A percentile compares a stretch with the other conserved stretches of the same genome.
phyloP scores from a whole-genome alignment of 805 yeast species.

The Saturnispora sanitii region DNA sequence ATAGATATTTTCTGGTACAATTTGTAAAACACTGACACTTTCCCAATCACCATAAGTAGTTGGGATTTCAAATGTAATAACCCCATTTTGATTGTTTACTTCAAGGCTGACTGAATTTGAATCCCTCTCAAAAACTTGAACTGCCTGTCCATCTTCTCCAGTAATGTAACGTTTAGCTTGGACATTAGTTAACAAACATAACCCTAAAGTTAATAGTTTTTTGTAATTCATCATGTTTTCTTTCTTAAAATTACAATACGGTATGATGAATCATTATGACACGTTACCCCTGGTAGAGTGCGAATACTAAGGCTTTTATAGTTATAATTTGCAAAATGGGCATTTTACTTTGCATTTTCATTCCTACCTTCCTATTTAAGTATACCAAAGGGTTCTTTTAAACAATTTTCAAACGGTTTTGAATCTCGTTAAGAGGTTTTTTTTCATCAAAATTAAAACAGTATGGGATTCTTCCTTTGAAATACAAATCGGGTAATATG shows the following conservation, averaged over 20 bases:
- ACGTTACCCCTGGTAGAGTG: too few species aligned
- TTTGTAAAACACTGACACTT: slow-evolving; percentile 5
- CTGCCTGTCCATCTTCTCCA: not conserved
- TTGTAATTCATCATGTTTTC: not conserved
- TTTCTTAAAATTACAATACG: not conserved
- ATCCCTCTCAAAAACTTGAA: not conserved
- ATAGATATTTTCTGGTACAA: not conserved
- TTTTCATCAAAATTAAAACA: too few species aligned
- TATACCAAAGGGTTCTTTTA: not conserved
- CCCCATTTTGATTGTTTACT: slow-evolving; percentile 4
- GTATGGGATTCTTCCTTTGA: not conserved
- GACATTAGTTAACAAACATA: not conserved
- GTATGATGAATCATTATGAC: not conserved
- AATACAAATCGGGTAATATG: not conserved
- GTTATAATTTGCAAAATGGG: too few species aligned
- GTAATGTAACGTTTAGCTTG: slow-evolving; percentile 1
- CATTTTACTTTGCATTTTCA: too few species aligned
- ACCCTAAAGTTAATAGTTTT: not conserved
- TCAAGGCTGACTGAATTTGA: not conserved
- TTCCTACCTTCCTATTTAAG: slow-evolving; percentile 4
- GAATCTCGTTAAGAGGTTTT: not conserved
- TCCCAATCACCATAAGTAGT: slow-evolving; percentile 4
- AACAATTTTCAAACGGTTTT: not conserved
- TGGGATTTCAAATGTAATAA: slow-evolving; percentile 13
- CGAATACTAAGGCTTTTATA: too few species aligned